Evolutionary conservation across 352 stramenopile species (phyloP), one percentile per base, ranked within the genome.

Genomic region (Globisporangium middletonii): DNA sequence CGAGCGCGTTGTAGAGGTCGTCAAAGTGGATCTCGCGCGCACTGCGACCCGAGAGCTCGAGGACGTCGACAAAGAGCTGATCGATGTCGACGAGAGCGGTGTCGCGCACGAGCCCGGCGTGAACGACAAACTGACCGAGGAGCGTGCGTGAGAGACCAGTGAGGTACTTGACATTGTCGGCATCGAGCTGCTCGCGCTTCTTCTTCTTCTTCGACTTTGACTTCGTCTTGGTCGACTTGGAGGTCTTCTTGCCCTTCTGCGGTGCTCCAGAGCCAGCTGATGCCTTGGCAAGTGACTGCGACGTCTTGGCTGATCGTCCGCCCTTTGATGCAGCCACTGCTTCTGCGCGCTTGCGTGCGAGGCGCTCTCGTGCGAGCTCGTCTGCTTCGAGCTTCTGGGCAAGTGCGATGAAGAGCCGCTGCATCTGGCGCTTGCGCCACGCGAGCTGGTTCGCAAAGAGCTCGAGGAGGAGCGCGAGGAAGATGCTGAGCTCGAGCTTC

Each of bases 401-500:
- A 12, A 89, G 64, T 33, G 67, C 55, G 51, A 77, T 61, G 57
- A 86, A 89, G 16, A 89, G 60, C 0, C 57, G 51, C 0, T 63
- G 63, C 7, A 86, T 55, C 35, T 77, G 73, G 28, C 69, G 64
- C 27, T 71, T 73, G 1, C 73, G 71, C 74, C 75, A 87, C 12
- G 73, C 57, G 2, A 74, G 26, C 54, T 89, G 79, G 18, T 68
- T 64, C 3, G 58, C 57, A 57, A 78, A 89, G 47, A 65, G 59
- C 43, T 84, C 77, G 42, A 81, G 62, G 0, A 79, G 38, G 0
- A 89, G 54, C 4, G 69, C 62, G 4, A 86, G 63, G 28, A 82
- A 83, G 3, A 89, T 59, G 18, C 83, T 73, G 11, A 69, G 42
- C 2, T 75, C 56, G 18, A 89, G 50, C 44, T 87, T 85, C 6